A percentile compares a stretch with the other conserved stretches of the same genome.
These are phyloP conservation scores for Zostera marina DNA, from an alignment of 116 monocot genomes.

Conservation along the genomic window DNA sequence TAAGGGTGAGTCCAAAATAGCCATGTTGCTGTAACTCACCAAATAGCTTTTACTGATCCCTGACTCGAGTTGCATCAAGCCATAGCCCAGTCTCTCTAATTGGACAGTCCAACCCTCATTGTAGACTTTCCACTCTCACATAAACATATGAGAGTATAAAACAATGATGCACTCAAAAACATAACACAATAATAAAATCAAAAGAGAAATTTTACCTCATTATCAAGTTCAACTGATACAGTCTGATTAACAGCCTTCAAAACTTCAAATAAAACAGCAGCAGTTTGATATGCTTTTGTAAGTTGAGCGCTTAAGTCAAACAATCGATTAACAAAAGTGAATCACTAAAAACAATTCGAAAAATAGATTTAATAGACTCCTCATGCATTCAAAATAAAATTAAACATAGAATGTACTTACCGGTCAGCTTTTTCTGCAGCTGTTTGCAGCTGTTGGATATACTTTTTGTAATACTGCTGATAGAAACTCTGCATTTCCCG, in stretches of 20 bases:
- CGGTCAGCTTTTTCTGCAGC: slow-evolving; percentile 94
- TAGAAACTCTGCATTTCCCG: slow-evolving; percentile 91
- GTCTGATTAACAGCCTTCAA: slow-evolving; percentile 67
- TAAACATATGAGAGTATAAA: too few relatives aligned
- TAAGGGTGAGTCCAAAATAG: too few relatives aligned
- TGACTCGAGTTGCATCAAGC: too few relatives aligned
- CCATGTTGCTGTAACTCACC: too few relatives aligned
- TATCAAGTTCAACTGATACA: slow-evolving; percentile 64
- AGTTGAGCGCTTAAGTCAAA: slow-evolving; percentile 50
- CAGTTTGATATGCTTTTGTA: slow-evolving; percentile 96
- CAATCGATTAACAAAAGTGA: not conserved
- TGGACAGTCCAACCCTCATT: too few relatives aligned
- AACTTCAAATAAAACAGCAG: slow-evolving; percentile 89
- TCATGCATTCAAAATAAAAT: not conserved
- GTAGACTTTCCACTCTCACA: too few relatives aligned
- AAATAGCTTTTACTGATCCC: too few relatives aligned
- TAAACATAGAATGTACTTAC: slow-evolving; percentile 19
- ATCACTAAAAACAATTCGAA: not conserved
- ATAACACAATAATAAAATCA: not conserved
- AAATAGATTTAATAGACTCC: too few relatives aligned
- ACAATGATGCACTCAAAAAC: not conserved
- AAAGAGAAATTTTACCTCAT: slow-evolving; percentile 30
- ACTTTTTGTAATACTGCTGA: slow-evolving; percentile 70
- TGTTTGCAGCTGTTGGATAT: slow-evolving; percentile 87
- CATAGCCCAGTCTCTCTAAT: too few relatives aligned